phyloP scores from a whole-genome alignment of 768 basidiomycete genomes.

The Termitomyces sp. region DNA sequence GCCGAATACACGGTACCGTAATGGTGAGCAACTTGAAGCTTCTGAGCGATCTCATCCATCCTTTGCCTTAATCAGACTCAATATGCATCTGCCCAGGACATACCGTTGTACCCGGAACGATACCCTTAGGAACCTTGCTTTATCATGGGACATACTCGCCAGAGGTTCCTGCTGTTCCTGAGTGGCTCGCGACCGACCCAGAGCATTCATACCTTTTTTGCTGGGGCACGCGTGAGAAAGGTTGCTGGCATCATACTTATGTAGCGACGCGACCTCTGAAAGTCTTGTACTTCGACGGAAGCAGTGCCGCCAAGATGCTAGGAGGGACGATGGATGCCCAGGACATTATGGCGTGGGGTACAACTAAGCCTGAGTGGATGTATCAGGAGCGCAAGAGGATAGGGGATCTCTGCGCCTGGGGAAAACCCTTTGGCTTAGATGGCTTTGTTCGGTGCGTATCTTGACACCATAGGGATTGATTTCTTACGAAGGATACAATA shows the following conservation, averaged over 20 bases:
- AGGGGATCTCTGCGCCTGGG: neutral
- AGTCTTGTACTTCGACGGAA: constrained; percentile 53
- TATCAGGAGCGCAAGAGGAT: no score
- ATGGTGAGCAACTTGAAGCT: no score
- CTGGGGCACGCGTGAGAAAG: constrained; percentile 32
- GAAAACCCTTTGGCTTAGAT: neutral
- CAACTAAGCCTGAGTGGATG: neutral
- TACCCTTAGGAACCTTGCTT: constrained; percentile 29
- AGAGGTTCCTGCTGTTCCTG: constrained; percentile 27
- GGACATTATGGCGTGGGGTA: neutral
- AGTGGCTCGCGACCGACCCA: constrained; percentile 40
- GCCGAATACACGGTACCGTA: no score
- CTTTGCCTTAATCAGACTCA: no score
- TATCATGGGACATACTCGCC: constrained; percentile 33
- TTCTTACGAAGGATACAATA: neutral
- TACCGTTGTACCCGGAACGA: neutral
- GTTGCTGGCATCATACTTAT: neutral
- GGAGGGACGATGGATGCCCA: constrained; percentile 1
- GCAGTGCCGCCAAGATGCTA: constrained; percentile 42
- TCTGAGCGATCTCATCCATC: no score
- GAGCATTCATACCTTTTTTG: constrained; percentile 43
- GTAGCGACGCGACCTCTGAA: constrained; percentile 34
- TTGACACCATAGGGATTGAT: neutral
- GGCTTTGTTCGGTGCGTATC: neutral
- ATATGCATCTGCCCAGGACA: neutral